Base-by-base conservation (phyloP, 306 rosid genomes). In the Acmispon strigosus region DNA sequence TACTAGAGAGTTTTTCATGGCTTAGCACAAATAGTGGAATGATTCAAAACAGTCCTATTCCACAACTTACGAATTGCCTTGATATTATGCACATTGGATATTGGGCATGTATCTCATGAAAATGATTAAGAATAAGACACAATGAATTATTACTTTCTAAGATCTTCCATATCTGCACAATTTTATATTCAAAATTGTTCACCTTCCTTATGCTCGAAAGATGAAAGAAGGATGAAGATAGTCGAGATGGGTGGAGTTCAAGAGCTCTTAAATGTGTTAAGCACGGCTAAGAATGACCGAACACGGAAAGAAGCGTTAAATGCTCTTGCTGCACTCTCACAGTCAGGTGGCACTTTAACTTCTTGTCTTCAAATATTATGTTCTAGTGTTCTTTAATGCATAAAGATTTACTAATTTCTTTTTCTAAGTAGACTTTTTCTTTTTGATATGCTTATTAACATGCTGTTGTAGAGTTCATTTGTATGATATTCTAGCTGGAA, bases 291-390 rank as follows among this genome's bases (percentile, higher is more conserved):
- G 63, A 97, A 93, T n/a, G 96, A 93, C 72, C 84, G 87, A n/a
- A 93, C 98, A 27, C 87, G 92, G 74, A 90, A 86, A 86, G 90
- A 82, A 78, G 98, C 98, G 29, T 72, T 90, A 86, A 87, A 81
- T 10, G 96, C 98, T 47, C 95, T 92, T 66, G 80, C 72, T 17
- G 86, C 91, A 51, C 70, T 92, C 69, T 92, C 96, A 42, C 73
- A 53, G 10, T 90, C 98, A 84, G 98, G 98, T 92, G 14, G 61
- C 52, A 64, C 41, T 22, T 70, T 47, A 24, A 72, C 53, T 29
- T 69, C 48, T 22, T 18, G n/a, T 4, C 41, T 16, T 43, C 14
- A 20, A 53, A 39, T 70, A 53, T 39, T 76, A 50, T 17, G 12
- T 36, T 17, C 22, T 16, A 5, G 24, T 36, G 7, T 60, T 48